Base-by-base conservation (phyloP, 2,329 filamentous ascomycete species). In the Lasiodiplodia hormozganensis region DNA sequence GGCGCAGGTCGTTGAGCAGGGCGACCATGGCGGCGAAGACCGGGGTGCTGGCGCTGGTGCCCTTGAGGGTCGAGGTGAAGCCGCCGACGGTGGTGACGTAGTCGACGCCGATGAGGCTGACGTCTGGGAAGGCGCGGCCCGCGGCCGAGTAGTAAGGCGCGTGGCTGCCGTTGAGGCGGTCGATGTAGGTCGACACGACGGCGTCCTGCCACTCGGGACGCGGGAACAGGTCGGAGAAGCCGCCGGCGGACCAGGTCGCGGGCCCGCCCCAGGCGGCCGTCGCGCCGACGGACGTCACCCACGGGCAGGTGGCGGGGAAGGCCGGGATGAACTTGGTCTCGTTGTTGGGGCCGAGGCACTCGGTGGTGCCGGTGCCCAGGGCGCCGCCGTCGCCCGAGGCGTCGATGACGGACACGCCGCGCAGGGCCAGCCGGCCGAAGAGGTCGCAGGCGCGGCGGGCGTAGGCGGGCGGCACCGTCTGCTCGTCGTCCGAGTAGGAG, bases 401-500 rank as follows among this genome's bases (percentile, higher is more conserved):
- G 54, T 85, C 81, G 34, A 86, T 75, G n/a, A 85, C 75, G 2
- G 82, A 84, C 14, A 82, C 76, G 56, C 84, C 84, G 70, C 83
- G 82, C n/a, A 85, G 77, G 11, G 60, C 68, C 23, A 68, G 56
- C 0, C 90, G 85, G 52, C 85, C 87, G 73, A 90, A 89, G 71
- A 89, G 82, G 70, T 86, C 84, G 81, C 90, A 92, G 16, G 89
- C 87, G 67, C 85, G 84, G 62, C 82, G 80, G 25, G 88, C 87
- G 74, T 91, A 92, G 14, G 85, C 84, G 4, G 80, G 74, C 0
- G 90, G 89, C 0, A 92, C 81, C 4, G 84, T 85, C 75, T 90
- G 86, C 78, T 92, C 90, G 66, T 88, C 85, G 70, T 91, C 89
- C 62, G 88, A 89, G 75, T 92, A 92, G 0, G 88, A 90, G 16